Base-by-base conservation (phyloP, 1,139 yeast genomes). In the Oligophagozyma castellii region DNA sequence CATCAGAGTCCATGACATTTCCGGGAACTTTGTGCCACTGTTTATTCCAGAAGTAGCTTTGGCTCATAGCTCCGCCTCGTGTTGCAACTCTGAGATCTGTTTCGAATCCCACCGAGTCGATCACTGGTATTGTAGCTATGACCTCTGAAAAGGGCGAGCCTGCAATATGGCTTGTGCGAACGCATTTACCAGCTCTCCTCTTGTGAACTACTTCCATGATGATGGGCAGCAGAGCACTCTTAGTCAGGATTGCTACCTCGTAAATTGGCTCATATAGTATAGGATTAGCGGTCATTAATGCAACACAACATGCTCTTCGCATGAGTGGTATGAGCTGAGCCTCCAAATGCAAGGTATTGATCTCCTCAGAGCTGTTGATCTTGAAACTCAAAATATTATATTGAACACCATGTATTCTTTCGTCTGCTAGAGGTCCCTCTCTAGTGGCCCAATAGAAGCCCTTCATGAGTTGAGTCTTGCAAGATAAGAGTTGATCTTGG, bases 351-450 rank as follows among this genome's bases (percentile, higher is more conserved):
- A 60, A 54, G 20, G 10, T 7, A 10, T 18, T 10, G 7, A 7
- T 7, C 8, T 18, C 20, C 13, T 67, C 66, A 5, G 23, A 12
- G n/a, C 11, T 18, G 7, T 16, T n/a, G 8, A 76, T 63, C 2
- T 77, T 46, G 13, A 44, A 35, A 6, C 75, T 84, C 28, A 83
- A 61, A 22, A 92, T 65, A 34, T 71, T 72, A 54, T 89, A 83
- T 39, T 70, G 73, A 4, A 78, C 72, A 33, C 73, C 68, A 32
- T 81, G 59, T 3, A 92, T 64, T 0, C 81, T 77, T 47, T 84
- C 95, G 35, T 79, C 93, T 38, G 93, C 74, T 16, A 92, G 57
- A 0, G 98, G 98, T 0, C 98, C 98, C 43, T 83, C 95, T 32
- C 72, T 63, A 0, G 70, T 63, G 6, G 79, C 75, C 93, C 95